phyloP scores from a whole-genome alignment of 495 filamentous ascomycete species.

The Penicillium paxilli region DNA sequence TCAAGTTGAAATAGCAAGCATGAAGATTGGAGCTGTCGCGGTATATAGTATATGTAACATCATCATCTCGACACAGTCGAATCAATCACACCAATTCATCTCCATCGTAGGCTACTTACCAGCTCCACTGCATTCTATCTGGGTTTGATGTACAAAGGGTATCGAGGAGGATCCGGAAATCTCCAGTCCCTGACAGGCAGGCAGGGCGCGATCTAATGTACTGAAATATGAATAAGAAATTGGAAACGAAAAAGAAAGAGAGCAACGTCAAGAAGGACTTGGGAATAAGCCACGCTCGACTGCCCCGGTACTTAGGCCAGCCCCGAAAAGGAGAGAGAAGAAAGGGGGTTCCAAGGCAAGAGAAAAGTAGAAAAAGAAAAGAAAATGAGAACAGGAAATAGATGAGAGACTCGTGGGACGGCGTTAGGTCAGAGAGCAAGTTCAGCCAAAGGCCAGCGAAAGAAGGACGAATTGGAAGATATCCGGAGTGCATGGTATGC shows the following conservation, averaged over 20 bases:
- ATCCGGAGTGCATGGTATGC: slow-evolving; percentile 19
- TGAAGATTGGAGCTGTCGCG: background rate
- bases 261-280: slow-evolving; percentile 2
- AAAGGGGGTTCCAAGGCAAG: too few relatives aligned
- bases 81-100: slow-evolving; percentile 13
- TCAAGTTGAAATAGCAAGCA: too few relatives aligned
- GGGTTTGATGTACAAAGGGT: slow-evolving; percentile 34
- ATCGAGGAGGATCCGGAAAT: slow-evolving; percentile 24
- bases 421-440: slow-evolving; percentile 18
- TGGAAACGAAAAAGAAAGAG: slow-evolving; percentile 2
- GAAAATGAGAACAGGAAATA: slow-evolving; percentile 4
- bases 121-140: slow-evolving; percentile 30
- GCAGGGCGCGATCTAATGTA: slow-evolving; percentile 28
- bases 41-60: slow-evolving; percentile 7
- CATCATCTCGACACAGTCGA: slow-evolving; percentile 2
- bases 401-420: slow-evolving; percentile 28
- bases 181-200: slow-evolving; percentile 21
- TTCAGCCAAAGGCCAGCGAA: slow-evolving; percentile 22
- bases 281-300: background rate
- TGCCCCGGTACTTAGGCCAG: background rate
- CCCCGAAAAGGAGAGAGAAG: background rate
- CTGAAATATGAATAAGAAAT: slow-evolving; percentile 14
- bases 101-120: slow-evolving; percentile 16
- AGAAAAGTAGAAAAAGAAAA: slow-evolving; percentile 9
- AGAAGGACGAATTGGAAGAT: slow-evolving; percentile 24